Evolutionary conservation across 805 yeast genomes (phyloP).

Genomic region (Teunomyces panamensis): DNA sequence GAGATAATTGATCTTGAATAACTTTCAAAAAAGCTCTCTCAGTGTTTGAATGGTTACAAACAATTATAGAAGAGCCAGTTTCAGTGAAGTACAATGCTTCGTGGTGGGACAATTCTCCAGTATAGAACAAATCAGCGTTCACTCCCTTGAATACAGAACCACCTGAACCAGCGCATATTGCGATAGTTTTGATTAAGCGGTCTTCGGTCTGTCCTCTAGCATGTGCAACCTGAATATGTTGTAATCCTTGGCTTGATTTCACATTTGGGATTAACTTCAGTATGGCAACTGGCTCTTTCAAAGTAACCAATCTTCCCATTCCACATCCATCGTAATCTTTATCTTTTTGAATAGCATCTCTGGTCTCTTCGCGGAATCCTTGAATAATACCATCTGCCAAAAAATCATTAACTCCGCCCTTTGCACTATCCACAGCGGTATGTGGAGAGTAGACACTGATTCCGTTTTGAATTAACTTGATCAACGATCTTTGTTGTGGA

Average conservation of each 20-base stretch:
- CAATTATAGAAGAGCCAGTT: conserved; percentile 65
- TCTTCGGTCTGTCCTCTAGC: conserved; percentile 22
- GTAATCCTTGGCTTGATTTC: conserved; percentile 52
- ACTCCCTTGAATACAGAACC: conserved; percentile 66
- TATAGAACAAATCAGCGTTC: conserved; percentile 66
- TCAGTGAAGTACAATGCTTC: conserved; percentile 76
- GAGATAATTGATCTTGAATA: conserved; percentile 48
- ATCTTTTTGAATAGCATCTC: conserved; percentile 45
- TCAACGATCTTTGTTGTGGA: conserved; percentile 78
- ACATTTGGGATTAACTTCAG: conserved; percentile 45
- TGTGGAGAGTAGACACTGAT: conserved; percentile 93
- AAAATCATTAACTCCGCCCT: conserved; percentile 95
- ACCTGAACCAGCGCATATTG: conserved; percentile 96
- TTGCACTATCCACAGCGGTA: conserved; percentile 91
- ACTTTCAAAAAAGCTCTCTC: conserved; percentile 77
- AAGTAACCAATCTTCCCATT: conserved; percentile 69
- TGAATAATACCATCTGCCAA: conserved; percentile 56
- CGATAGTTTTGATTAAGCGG: conserved; percentile 51
- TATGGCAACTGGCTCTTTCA: conserved; percentile 44
- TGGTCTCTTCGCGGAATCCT: conserved; percentile 21
- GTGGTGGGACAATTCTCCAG: conserved; percentile 96
- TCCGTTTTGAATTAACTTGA: conserved; percentile 70
- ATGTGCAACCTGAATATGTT: conserved; percentile 60
- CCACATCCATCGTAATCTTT: conserved; percentile 57
- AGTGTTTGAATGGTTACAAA: conserved; percentile 88